Conservation (phyloP, 106 monocot species). For the Amphibolis antarctica region DNA sequence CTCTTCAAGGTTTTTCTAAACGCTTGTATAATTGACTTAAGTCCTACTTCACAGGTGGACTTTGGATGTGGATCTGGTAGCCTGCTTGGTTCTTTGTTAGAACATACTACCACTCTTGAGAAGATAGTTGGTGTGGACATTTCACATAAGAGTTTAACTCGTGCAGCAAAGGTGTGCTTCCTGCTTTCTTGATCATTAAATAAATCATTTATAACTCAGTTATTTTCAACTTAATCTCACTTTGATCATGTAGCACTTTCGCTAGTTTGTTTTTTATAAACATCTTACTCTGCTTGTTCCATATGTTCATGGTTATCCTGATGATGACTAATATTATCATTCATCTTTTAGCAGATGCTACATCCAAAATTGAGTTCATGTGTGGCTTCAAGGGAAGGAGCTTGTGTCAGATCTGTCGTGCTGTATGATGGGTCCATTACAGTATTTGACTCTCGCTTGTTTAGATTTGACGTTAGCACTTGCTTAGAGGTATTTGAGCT, state of each 20-base stretch:
- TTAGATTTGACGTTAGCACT: constrained; percentile 71
- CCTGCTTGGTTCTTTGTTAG: constrained; percentile 68
- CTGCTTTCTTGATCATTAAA: neutral
- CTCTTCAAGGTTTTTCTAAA: neutral
- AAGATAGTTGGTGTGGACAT: constrained; percentile 88
- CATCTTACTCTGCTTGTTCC: neutral
- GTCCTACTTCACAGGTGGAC: constrained; percentile 50
- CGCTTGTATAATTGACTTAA: neutral
- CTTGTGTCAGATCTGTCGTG: constrained; percentile 38
- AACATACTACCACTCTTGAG: constrained; percentile 58
- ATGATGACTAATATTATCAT: neutral
- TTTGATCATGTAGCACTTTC: too few relatives aligned
- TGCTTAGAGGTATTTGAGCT: constrained; percentile 69
- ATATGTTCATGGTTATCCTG: neutral
- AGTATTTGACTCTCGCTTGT: constrained; percentile 65
- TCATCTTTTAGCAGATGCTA: constrained; percentile 43
- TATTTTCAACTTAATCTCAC: too few relatives aligned
- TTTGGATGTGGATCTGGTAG: constrained; percentile 99
- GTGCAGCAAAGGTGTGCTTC: constrained; percentile 71
- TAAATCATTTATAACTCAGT: neutral
- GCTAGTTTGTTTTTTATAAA: neutral
- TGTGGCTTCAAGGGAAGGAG: constrained; percentile 6
- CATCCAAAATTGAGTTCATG: constrained; percentile 63
- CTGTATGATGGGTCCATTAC: constrained; percentile 97
- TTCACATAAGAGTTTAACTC: constrained; percentile 55